Percentiles rank a stretch among this genome's conserved stretches.
Evolutionary conservation across 306 rosid species (phyloP).

Genomic region (Trichosanthes cucumerina): DNA sequence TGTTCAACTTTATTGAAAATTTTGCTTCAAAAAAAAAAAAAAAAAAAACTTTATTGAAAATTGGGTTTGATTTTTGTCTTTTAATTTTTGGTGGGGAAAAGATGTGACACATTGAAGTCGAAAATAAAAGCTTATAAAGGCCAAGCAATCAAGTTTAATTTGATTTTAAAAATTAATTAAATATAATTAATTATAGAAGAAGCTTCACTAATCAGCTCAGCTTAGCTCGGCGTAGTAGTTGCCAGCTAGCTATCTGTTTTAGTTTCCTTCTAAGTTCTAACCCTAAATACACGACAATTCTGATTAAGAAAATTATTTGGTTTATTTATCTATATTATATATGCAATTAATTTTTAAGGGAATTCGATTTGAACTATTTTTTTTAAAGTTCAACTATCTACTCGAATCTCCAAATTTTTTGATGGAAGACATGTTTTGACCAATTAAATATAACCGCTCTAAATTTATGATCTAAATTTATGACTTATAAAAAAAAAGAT

Average conservation of each 20-base stretch:
- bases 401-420: too few relatives aligned
- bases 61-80: neutral
- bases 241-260: neutral
- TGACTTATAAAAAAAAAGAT: too few relatives aligned
- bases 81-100: neutral
- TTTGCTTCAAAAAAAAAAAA: too few relatives aligned
- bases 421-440: too few relatives aligned
- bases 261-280: neutral
- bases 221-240: neutral
- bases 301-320: neutral
- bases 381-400: too few relatives aligned
- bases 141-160: neutral
- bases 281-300: too few relatives aligned
- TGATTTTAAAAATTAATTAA: neutral
- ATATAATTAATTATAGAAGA: neutral
- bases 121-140: neutral
- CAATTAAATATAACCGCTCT: too few relatives aligned
- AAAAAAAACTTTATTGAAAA: slow-evolving; percentile 10
- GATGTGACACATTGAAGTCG: neutral
- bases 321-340: neutral
- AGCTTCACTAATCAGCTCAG: neutral
- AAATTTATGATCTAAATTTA: too few relatives aligned
- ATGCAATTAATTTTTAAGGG: too few relatives aligned
- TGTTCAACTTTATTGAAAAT: slow-evolving; percentile 2
- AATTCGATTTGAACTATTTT: too few relatives aligned